phyloP scores from a whole-genome alignment of 2,329 filamentous ascomycete genomes.

The Stachybotrys chartarum region DNA sequence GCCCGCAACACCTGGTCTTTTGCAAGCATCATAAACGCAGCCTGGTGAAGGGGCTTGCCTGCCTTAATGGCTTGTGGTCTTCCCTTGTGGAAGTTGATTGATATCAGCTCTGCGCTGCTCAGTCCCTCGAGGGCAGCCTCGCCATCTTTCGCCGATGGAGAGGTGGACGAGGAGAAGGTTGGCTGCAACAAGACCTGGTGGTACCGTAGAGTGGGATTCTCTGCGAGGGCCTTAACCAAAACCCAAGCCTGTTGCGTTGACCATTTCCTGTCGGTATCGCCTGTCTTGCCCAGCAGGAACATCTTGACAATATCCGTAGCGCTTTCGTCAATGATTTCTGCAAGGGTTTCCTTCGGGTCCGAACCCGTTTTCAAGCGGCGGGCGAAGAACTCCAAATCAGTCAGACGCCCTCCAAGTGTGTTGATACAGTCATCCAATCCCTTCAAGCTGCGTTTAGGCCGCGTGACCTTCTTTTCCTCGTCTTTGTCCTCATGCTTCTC shows the following conservation, averaged over 20 bases:
- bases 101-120: slow-evolving; percentile 79
- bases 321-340: slow-evolving; percentile 82
- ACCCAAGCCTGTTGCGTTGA: slow-evolving; percentile 84
- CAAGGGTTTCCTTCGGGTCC: slow-evolving; percentile 69
- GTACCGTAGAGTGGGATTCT: slow-evolving; percentile 65
- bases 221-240: slow-evolving; percentile 70
- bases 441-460: slow-evolving; percentile 48
- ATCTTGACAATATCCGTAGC: slow-evolving; percentile 90
- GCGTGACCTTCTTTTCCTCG: slow-evolving; percentile 12
- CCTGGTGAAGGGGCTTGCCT: slow-evolving; percentile 78
- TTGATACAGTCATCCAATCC: slow-evolving; percentile 79
- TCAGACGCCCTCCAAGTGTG: slow-evolving; percentile 82
- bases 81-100: slow-evolving; percentile 64
- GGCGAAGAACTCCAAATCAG: slow-evolving; percentile 90
- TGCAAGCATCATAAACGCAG: slow-evolving; percentile 69
- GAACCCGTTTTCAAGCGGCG: slow-evolving; percentile 83
- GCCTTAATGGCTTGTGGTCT: slow-evolving; percentile 71
- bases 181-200: slow-evolving; percentile 76
- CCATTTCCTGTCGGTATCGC: slow-evolving; percentile 54
- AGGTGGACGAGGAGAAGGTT: slow-evolving; percentile 57
- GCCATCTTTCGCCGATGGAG: slow-evolving; percentile 45
- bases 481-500: slow-evolving; percentile 15
- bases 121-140: slow-evolving; percentile 74
- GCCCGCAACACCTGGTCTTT: slow-evolving; percentile 66
- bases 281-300: slow-evolving; percentile 64